Base-by-base conservation (phyloP, 2,329 filamentous ascomycete genomes). In the Trichophyton verrucosum region DNA sequence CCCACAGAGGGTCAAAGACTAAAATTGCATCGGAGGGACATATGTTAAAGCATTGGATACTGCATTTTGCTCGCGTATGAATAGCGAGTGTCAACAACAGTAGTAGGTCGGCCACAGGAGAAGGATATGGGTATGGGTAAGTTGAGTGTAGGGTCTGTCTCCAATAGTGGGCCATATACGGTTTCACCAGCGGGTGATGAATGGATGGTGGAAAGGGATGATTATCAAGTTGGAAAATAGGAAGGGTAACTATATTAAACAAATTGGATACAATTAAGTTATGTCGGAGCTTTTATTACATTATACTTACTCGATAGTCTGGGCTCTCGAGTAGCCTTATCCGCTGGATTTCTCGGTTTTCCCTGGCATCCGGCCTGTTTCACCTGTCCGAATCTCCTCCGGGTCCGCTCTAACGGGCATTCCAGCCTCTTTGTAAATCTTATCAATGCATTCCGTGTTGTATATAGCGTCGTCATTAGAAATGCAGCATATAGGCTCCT, bases 401-500 rank as follows among this genome's bases (percentile, higher is more conserved):
- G 30, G 44, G 15, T 40, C 57, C 11, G 59, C 61, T 56, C 61
- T 59, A 7, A 53, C 9, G 9, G 61, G 61, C 49, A 63, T n/a
- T 6, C 61, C 63, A 20, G 63, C 60, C 30, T 61, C 51, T 46
- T 51, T 60, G 20, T 64, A 65, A n/a, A 64, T 61, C 33, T 44
- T 61, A 61, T 64, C 63, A 40, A 65, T 60, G 4, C 47, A 57
- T 57, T 59, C 58, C 62, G 61, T 62, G 33, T 62, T 57, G 24
- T 57, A 47, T 22, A 65, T 44, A 17, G 59, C 62, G 47, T 65
- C 62, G n/a, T 64, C 62, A 7, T 33, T 44, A 5, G 44, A 55
- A 4, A 65, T 59, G 62, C 63, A 65, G 53, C 59, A 62, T 9
- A 61, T 57, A 15, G 63, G 63, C 13, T 62, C 57, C 24, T 65